These are phyloP conservation scores for Ziziphus jujuba DNA, from an alignment of 306 rosid genomes.

Conservation along the genomic window DNA sequence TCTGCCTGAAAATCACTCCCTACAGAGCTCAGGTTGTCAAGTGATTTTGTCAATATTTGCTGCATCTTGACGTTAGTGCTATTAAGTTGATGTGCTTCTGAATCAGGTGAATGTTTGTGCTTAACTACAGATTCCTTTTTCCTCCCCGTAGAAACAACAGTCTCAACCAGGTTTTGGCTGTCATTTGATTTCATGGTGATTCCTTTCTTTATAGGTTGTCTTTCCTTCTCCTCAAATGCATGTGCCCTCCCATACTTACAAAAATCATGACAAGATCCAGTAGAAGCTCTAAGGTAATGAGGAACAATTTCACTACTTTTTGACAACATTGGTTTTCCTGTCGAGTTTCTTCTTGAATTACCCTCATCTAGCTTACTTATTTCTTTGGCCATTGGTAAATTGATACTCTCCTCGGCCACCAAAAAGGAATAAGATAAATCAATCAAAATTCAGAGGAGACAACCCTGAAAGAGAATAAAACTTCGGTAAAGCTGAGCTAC, in stretches of 20 bases:
- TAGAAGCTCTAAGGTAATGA: slow-evolving; percentile 73
- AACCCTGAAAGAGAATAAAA: slow-evolving; percentile 50
- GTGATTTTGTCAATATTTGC: slow-evolving; percentile 30
- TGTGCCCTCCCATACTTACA: slow-evolving; percentile 73
- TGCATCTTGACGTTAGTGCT: background rate
- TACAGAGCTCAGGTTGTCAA: slow-evolving; percentile 28
- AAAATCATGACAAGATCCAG: slow-evolving; percentile 88
- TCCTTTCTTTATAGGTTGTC: slow-evolving; percentile 37
- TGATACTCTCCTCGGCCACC: slow-evolving; percentile 57
- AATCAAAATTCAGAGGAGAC: slow-evolving; percentile 18
- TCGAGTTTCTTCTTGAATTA: slow-evolving; percentile 50
- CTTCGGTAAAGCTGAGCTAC: slow-evolving; percentile 6
- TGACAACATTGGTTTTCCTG: slow-evolving; percentile 41
- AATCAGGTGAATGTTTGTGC: slow-evolving; percentile 35
- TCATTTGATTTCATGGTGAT: slow-evolving; percentile 32
- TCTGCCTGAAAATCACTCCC: slow-evolving; percentile 31
- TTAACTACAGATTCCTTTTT: slow-evolving; percentile 21
- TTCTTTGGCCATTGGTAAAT: slow-evolving; percentile 29
- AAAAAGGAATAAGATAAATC: slow-evolving; percentile 17
- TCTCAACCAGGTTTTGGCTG: slow-evolving; percentile 20
- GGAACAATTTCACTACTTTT: slow-evolving; percentile 43
- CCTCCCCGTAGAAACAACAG: slow-evolving; percentile 29
- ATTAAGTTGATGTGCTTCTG: slow-evolving; percentile 25
- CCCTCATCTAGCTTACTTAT: slow-evolving; percentile 25
- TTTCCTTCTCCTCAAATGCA: slow-evolving; percentile 38